Percentiles rank a stretch among this genome's conserved stretches.
phyloP scores from a whole-genome alignment of 2,329 filamentous ascomycete genomes.

The Fonsecaea monophora region DNA sequence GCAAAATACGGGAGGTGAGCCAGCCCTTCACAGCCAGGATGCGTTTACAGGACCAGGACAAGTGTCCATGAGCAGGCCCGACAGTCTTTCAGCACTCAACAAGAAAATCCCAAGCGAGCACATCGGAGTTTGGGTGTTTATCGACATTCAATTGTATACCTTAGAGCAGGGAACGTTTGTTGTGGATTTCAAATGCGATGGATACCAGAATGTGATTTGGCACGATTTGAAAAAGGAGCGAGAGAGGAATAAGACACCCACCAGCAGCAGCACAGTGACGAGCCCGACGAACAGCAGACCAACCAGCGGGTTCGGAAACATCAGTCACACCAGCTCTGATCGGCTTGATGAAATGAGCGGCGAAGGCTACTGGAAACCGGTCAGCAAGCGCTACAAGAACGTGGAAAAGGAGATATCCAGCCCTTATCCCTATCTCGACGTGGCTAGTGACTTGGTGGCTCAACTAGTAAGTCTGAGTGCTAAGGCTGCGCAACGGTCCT shows the following conservation, averaged over 20 bases:
- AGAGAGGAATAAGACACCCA: conserved; percentile 31
- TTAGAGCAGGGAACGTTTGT: conserved; percentile 93
- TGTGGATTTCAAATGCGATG: conserved; percentile 98
- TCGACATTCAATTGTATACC: conserved; percentile 95
- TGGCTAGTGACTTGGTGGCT: conserved; percentile 89
- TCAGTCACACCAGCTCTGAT: conserved; percentile 32
- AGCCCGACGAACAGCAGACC: conserved; percentile 53
- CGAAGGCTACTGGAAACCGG: conserved; percentile 58
- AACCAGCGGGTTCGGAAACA: conserved; percentile 52
- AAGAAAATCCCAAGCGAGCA: conserved; percentile 38
- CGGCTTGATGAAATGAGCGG: conserved; percentile 43
- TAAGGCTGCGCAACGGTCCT: conserved; percentile 41
- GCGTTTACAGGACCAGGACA: conserved; percentile 42
- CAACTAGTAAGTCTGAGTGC: conserved; percentile 79
- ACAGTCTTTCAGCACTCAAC: conserved; percentile 34
- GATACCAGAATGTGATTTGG: conserved; percentile 84
- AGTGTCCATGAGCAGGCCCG: conserved; percentile 33
- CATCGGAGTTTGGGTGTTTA: conserved; percentile 81
- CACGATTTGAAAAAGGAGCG: conserved; percentile 47
- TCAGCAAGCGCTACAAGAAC: conserved; percentile 59
- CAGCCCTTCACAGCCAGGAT: conserved; percentile 30
- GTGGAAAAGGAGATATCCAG: conserved; percentile 96
- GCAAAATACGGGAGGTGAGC: conserved; percentile 33
- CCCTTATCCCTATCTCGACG: conserved; percentile 93
- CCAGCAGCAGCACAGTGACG: conserved; percentile 51